Percentiles rank a stretch among this genome's conserved stretches.
phyloP scores from a whole-genome alignment of 805 yeast species.

The Peterozyma toletana region DNA sequence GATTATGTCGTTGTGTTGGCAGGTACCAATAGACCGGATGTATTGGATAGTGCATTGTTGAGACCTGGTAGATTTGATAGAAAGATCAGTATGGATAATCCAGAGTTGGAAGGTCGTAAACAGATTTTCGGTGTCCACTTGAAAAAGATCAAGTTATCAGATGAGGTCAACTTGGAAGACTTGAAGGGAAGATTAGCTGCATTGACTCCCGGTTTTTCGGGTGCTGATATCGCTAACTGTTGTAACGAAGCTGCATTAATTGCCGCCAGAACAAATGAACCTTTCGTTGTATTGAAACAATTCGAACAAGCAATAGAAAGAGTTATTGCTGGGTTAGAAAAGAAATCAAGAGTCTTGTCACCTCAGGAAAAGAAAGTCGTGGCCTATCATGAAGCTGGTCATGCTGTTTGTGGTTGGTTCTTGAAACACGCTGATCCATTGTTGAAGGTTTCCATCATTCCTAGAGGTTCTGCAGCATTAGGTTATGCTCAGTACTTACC shows the following conservation, averaged over 20 bases:
- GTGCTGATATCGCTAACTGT: conserved; percentile 93
- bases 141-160: conserved; percentile 44
- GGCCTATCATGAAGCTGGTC: conserved; percentile 96
- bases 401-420: conserved; percentile 94
- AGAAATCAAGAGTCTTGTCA: conserved; percentile 70
- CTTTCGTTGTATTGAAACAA: conserved; percentile 56
- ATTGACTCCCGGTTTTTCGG: conserved; percentile 90
- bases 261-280: conserved; percentile 76
- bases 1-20: conserved; percentile 93
- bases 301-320: conserved; percentile 92
- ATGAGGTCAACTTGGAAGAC: conserved; percentile 40
- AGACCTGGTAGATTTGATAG: conserved; percentile 96
- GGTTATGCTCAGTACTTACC: conserved; percentile 97
- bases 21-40: conserved; percentile 91
- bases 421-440: conserved; percentile 84
- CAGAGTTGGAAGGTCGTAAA: conserved; percentile 85
- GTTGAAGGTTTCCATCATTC: conserved; percentile 88
- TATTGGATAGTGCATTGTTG: conserved; percentile 79
- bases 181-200: conserved; percentile 84
- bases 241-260: conserved; percentile 92
- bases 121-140: conserved; percentile 81
- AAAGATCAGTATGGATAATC: conserved; percentile 78
- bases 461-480: conserved; percentile 89
- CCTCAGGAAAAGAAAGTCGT: conserved; percentile 79
- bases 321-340: conserved; percentile 91